A percentile compares a stretch with the other conserved stretches of the same genome.
Evolutionary conservation across 78 protist genomes (phyloP).

Genomic region (Protostelium mycophagum): DNA sequence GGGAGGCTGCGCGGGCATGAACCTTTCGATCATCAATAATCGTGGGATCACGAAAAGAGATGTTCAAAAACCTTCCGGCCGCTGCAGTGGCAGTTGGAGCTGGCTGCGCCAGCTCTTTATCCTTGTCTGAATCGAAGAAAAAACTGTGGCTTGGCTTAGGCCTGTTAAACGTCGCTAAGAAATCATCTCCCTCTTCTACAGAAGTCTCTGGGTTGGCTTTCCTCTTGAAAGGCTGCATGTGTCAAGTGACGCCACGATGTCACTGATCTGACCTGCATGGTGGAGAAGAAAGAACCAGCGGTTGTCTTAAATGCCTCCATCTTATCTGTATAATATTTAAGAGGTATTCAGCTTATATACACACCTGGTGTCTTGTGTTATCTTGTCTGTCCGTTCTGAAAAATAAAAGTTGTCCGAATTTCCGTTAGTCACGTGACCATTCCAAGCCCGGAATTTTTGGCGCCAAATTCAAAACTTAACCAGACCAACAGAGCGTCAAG

Average conservation of each 20-base stretch:
- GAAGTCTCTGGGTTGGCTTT: too few relatives aligned
- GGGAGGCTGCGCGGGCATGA: too few relatives aligned
- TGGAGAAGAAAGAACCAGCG: not conserved
- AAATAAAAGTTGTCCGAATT: too few relatives aligned
- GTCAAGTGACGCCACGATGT: not conserved
- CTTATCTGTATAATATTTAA: not conserved
- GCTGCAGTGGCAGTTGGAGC: too few relatives aligned
- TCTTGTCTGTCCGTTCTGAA: not conserved
- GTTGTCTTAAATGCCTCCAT: not conserved
- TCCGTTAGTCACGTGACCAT: not conserved
- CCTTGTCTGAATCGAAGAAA: not conserved
- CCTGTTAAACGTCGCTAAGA: not conserved
- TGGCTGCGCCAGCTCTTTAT: too few relatives aligned
- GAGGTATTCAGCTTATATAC: too few relatives aligned
- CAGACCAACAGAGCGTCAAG: not conserved
- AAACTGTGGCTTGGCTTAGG: not conserved
- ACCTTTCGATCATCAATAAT: too few relatives aligned
- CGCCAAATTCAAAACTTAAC: not conserved
- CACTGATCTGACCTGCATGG: not conserved
- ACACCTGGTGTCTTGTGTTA: not conserved
- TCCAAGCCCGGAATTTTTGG: not conserved
- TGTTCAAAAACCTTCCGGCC: too few relatives aligned
- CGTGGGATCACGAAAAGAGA: too few relatives aligned
- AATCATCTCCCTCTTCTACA: not conserved
- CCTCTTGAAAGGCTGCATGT: too few relatives aligned